These are phyloP conservation scores for Wallacemonas sp. DNA, from an alignment of 208 protist species.

Conservation along the genomic window DNA sequence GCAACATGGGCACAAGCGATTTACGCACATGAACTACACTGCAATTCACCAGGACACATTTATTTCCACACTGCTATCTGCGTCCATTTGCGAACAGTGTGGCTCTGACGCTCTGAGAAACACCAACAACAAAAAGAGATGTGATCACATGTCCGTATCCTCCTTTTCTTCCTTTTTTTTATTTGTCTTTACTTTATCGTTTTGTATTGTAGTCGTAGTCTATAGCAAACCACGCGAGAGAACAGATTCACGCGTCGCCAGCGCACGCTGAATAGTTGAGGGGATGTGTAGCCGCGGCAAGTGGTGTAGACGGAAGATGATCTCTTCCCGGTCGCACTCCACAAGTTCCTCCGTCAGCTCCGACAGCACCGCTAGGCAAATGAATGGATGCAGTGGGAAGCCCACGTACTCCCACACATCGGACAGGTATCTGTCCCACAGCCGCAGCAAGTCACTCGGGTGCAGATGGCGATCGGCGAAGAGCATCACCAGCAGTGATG, in stretches of 20 bases:
- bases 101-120: too few relatives aligned
- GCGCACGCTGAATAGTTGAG: constrained; percentile 68
- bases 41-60: too few relatives aligned
- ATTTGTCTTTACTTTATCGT: background rate
- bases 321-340: constrained; percentile 67
- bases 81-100: too few relatives aligned
- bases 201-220: background rate
- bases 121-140: too few relatives aligned
- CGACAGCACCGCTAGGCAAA: constrained; percentile 71
- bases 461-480: constrained; percentile 69
- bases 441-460: constrained; percentile 62
- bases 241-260: constrained; percentile 73
- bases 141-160: too few relatives aligned
- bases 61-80: too few relatives aligned
- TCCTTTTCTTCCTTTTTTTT: background rate
- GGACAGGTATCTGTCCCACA: constrained; percentile 84
- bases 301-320: constrained; percentile 64
- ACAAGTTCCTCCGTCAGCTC: constrained; percentile 86
- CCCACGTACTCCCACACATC: constrained; percentile 47
- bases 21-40: too few relatives aligned
- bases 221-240: constrained; percentile 18
- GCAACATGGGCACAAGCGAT: too few relatives aligned
- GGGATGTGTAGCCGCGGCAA: constrained; percentile 75
- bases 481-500: constrained; percentile 60
- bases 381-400: constrained; percentile 76